These are phyloP conservation scores for Mucor saturninus DNA, from an alignment of 371 early-diverging fungal species.

Conservation along the genomic window DNA sequence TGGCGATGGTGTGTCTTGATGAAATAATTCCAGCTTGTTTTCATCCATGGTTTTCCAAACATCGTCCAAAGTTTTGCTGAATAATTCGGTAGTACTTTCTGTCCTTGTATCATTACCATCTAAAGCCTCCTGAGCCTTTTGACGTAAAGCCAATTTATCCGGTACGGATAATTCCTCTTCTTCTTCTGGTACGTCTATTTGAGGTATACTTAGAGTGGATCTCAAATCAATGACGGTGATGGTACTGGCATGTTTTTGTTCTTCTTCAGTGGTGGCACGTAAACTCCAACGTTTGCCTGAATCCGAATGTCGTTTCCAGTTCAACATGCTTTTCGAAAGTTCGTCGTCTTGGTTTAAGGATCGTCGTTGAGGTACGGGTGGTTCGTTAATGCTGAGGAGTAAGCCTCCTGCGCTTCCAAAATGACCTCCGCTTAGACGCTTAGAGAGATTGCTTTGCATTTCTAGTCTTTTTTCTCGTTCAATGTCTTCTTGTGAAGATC, in stretches of 20 bases:
- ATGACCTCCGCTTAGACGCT: conserved; percentile 54
- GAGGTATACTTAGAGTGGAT: conserved; percentile 2
- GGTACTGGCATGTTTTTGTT: conserved; percentile 15
- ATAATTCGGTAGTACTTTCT: conserved; percentile 3
- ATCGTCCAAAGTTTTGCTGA: conserved; percentile 30
- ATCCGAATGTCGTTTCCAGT: conserved; percentile 48
- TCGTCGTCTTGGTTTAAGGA: conserved; percentile 22
- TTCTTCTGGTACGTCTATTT: background rate
- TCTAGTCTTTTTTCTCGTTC: conserved; percentile 16
- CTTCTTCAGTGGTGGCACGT: background rate
- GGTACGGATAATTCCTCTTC: conserved; percentile 18
- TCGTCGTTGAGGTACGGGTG: conserved; percentile 5
- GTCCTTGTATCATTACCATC: background rate
- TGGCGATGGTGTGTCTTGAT: conserved; percentile 7
- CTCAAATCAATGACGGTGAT: conserved; percentile 22
- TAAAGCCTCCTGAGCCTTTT: conserved; percentile 20
- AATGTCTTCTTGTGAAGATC: conserved; percentile 24
- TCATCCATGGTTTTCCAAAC: conserved; percentile 26
- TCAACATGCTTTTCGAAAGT: conserved; percentile 39
- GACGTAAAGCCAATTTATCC: conserved; percentile 18
- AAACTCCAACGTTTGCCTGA: conserved; percentile 24
- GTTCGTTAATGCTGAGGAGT: conserved; percentile 31
- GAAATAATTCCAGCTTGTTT: conserved; percentile 4
- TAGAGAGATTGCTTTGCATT: conserved; percentile 31
- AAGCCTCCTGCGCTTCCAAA: conserved; percentile 57